Conservation (phyloP, 371 early-diverging fungal genomes). For the Saksenaea vasiformis region DNA sequence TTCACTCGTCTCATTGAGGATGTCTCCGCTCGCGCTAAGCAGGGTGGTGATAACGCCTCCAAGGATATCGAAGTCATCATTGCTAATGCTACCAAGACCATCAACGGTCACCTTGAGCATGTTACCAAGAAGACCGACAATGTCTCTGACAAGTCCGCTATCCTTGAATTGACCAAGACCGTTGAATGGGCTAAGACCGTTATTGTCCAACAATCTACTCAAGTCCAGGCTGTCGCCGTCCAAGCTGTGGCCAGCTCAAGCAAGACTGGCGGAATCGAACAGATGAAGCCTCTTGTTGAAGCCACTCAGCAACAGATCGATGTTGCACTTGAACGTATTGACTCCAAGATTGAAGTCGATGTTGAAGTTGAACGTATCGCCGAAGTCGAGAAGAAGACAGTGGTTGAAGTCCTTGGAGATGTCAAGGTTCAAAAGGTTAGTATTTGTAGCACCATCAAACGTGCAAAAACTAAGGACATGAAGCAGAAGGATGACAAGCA, state of each 20-base stretch:
- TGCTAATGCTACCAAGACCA: constrained; percentile 18
- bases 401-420: too few species aligned
- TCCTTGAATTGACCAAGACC: background rate
- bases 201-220: constrained; percentile 3
- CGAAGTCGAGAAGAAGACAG: too few species aligned
- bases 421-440: too few species aligned
- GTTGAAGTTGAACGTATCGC: too few species aligned
- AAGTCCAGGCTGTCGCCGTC: constrained; percentile 14
- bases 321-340: background rate
- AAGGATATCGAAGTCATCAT: constrained; percentile 36
- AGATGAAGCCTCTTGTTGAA: constrained; percentile 4
- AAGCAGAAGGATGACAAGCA: constrained; percentile 8
- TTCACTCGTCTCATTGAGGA: constrained; percentile 27
- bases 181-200: constrained; percentile 15
- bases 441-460: background rate
- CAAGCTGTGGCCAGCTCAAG: constrained; percentile 6
- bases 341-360: too few species aligned
- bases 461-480: constrained; percentile 17
- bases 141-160: too few species aligned
- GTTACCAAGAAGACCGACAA: too few species aligned
- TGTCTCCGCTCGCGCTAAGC: constrained; percentile 30
- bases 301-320: constrained; percentile 10
- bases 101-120: constrained; percentile 8
- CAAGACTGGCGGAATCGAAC: background rate
- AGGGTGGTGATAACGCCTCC: constrained; percentile 28